These are phyloP conservation scores for Gnomoniopsis sp. DNA, from an alignment of 2,329 filamentous ascomycete genomes.

Conservation along the genomic window DNA sequence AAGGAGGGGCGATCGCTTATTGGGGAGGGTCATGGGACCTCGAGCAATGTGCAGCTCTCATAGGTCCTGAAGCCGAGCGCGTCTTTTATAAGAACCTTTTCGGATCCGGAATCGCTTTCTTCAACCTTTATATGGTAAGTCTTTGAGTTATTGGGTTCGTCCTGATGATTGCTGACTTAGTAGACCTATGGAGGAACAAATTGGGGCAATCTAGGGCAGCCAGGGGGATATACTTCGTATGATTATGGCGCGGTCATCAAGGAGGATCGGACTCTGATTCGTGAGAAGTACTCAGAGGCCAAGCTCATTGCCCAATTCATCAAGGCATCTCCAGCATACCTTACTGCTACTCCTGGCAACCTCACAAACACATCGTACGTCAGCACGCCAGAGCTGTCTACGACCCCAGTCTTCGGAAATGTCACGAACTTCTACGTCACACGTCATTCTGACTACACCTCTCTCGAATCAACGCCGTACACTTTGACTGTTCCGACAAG, in stretches of 20 bases:
- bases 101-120: constrained; percentile 61
- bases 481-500: constrained; percentile 60
- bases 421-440: constrained; percentile 61
- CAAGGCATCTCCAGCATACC: constrained; percentile 67
- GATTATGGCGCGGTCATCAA: constrained; percentile 58
- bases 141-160: neutral
- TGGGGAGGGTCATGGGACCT: constrained; percentile 69
- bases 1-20: constrained; percentile 69
- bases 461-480: constrained; percentile 55
- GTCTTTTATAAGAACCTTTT: constrained; percentile 78
- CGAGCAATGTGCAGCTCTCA: constrained; percentile 60
- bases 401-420: constrained; percentile 59
- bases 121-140: constrained; percentile 72
- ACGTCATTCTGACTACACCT: constrained; percentile 64
- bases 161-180: neutral
- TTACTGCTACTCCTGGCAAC: constrained; percentile 55
- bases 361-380: constrained; percentile 45
- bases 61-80: constrained; percentile 71
- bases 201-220: constrained; percentile 75
- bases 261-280: constrained; percentile 64
- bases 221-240: constrained; percentile 59
- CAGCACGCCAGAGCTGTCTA: constrained; percentile 52
- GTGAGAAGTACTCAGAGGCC: constrained; percentile 77
- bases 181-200: constrained; percentile 74
- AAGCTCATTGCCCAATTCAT: constrained; percentile 76